Conservation (phyloP, 257 asterid genomes). For the Lavandula angustifolia region DNA sequence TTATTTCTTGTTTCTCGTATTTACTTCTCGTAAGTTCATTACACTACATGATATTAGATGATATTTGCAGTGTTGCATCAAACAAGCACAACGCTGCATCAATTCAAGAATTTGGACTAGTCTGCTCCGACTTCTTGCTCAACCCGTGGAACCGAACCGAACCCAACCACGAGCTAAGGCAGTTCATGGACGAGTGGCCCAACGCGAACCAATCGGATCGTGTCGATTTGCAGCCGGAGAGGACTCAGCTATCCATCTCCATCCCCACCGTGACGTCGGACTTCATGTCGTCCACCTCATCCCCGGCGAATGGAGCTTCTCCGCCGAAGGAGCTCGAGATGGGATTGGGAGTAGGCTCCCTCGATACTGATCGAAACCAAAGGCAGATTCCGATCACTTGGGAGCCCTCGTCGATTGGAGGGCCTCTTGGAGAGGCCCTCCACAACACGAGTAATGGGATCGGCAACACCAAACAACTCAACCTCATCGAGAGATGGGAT, state of each 20-base stretch:
- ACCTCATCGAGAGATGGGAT: constrained; percentile 69
- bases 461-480: constrained; percentile 44
- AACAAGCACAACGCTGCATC: constrained; percentile 34
- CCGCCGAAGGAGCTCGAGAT: constrained; percentile 57
- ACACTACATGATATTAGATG: too few relatives aligned
- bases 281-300: constrained; percentile 59
- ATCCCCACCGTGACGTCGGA: constrained; percentile 52
- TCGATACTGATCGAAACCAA: constrained; percentile 30
- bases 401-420: constrained; percentile 69
- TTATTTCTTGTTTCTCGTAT: too few relatives aligned
- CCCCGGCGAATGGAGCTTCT: constrained; percentile 51
- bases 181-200: constrained; percentile 77
- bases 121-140: constrained; percentile 74
- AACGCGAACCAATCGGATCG: constrained; percentile 37
- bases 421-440: constrained; percentile 92
- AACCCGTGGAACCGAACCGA: constrained; percentile 62
- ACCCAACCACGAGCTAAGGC: constrained; percentile 49
- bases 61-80: not conserved
- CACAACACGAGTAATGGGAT: constrained; percentile 46
- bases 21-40: too few relatives aligned
- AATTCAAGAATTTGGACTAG: constrained; percentile 59
- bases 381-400: constrained; percentile 62
- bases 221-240: constrained; percentile 43
- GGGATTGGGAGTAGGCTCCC: constrained; percentile 64
- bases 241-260: constrained; percentile 81